phyloP scores from a whole-genome alignment of 371 early-diverging fungal genomes.

The Actinomortierella wolfii region DNA sequence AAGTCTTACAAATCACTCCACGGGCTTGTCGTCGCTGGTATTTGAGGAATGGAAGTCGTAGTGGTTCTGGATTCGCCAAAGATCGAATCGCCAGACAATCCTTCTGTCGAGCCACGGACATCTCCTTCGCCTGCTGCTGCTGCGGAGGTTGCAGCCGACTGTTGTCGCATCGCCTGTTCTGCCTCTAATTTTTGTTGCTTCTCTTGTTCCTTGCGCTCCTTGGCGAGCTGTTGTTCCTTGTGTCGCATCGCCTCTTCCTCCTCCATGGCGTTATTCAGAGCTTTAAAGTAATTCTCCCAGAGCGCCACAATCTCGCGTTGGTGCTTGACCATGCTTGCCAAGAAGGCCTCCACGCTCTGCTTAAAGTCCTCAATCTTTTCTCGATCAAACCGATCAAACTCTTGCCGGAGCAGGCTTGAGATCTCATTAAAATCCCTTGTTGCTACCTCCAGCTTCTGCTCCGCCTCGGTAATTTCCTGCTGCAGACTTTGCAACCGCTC shows the following conservation, averaged over 20 bases:
- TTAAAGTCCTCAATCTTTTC: conserved; percentile 86
- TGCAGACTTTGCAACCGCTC: conserved; percentile 66
- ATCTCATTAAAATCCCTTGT: conserved; percentile 72
- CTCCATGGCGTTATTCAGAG: conserved; percentile 22
- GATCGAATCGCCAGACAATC: too few relatives aligned
- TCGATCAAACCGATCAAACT: conserved; percentile 86
- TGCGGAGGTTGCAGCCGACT: too few relatives aligned
- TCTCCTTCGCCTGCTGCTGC: not conserved
- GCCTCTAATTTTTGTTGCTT: too few relatives aligned
- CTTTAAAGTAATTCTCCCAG: conserved; percentile 71
- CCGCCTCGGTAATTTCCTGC: conserved; percentile 72
- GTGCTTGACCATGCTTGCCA: conserved; percentile 78
- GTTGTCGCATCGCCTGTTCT: too few relatives aligned
- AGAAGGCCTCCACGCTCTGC: conserved; percentile 72
- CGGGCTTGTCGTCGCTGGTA: too few relatives aligned
- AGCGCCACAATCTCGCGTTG: conserved; percentile 81
- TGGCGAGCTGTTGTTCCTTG: conserved; percentile 2
- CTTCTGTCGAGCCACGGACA: too few relatives aligned
- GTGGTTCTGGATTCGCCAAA: too few relatives aligned
- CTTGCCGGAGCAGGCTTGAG: conserved; percentile 69
- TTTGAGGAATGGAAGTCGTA: too few relatives aligned
- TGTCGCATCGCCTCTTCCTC: conserved; percentile 4
- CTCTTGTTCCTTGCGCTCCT: too few relatives aligned
- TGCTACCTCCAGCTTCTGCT: conserved; percentile 18
- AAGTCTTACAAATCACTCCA: too few relatives aligned